These are phyloP conservation scores for Posidonia australis DNA, from an alignment of 106 monocot genomes.

Conservation along the genomic window DNA sequence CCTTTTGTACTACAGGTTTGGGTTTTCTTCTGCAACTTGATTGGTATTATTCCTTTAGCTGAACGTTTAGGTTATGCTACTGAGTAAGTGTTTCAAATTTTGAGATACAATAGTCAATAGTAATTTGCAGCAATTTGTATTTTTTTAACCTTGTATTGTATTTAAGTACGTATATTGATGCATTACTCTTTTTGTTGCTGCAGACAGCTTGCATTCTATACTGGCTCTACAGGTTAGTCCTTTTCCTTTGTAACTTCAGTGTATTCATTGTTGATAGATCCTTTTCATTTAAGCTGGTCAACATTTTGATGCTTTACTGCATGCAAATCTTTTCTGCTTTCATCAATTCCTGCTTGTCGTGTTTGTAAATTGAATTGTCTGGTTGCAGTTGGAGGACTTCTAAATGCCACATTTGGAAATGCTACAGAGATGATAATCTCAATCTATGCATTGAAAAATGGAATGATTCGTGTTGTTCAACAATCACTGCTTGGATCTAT, in stretches of 20 bases:
- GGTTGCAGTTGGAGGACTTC: conserved; percentile 83
- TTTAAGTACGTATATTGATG: conserved; percentile 5
- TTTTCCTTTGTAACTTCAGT: neutral
- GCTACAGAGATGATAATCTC: conserved; percentile 99
- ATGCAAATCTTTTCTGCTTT: no score
- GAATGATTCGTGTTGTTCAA: conserved; percentile 95
- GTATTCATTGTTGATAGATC: neutral
- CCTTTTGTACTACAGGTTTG: conserved; percentile 37
- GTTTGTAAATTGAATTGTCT: neutral
- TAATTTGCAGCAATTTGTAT: neutral
- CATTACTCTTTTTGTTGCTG: neutral
- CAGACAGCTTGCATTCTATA: conserved; percentile 88
- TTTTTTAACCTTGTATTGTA: neutral
- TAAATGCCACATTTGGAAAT: conserved; percentile 99
- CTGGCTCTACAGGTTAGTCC: conserved; percentile 77
- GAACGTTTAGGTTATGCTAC: conserved; percentile 91
- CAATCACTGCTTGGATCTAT: conserved; percentile 94
- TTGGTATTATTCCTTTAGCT: conserved; percentile 74
- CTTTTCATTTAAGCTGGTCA: no score
- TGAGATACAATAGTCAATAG: neutral
- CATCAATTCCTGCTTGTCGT: no score
- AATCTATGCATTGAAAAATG: conserved; percentile 80
- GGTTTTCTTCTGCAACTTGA: conserved; percentile 66
- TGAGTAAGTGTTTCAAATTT: conserved; percentile 46
- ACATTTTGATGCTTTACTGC: no score